A percentile compares a stretch with the other conserved stretches of the same genome.
phyloP scores from a whole-genome alignment of 2,329 filamentous ascomycete species.

The Fonsecaea multimorphosa region DNA sequence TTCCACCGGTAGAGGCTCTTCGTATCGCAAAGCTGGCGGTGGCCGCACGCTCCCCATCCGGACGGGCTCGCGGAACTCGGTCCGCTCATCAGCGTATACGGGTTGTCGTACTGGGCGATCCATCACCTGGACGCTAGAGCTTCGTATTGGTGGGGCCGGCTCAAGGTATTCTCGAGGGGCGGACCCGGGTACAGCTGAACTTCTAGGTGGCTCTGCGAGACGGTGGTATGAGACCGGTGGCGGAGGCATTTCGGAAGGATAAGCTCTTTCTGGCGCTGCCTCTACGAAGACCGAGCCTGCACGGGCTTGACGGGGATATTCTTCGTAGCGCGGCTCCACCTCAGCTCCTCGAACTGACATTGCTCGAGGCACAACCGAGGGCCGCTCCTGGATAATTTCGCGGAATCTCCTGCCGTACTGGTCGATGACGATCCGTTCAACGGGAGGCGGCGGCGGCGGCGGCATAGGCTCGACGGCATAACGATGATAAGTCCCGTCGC shows the following conservation, averaged over 20 bases:
- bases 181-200: conserved; percentile 28
- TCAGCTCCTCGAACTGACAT: conserved; percentile 37
- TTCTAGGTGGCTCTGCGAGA: conserved; percentile 47
- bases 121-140: conserved; percentile 50
- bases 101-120: conserved; percentile 48
- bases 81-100: conserved; percentile 68
- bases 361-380: conserved; percentile 42
- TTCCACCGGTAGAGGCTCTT: conserved; percentile 46
- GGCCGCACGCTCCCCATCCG: conserved; percentile 67
- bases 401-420: conserved; percentile 82
- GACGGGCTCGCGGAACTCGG: conserved; percentile 63
- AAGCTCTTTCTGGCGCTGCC: conserved; percentile 49
- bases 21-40: conserved; percentile 56
- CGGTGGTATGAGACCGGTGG: conserved; percentile 50
- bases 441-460: conserved; percentile 58
- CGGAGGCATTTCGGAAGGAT: conserved; percentile 54
- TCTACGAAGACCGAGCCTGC: conserved; percentile 51
- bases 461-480: conserved; percentile 47
- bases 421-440: conserved; percentile 77
- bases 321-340: conserved; percentile 33
- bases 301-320: conserved; percentile 39
- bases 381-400: conserved; percentile 56
- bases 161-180: conserved; percentile 40
- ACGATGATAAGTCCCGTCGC: conserved; percentile 50
- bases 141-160: conserved; percentile 42